Evolutionary conservation across 345 rosid species (phyloP).

Genomic region (Populus euphratica): DNA sequence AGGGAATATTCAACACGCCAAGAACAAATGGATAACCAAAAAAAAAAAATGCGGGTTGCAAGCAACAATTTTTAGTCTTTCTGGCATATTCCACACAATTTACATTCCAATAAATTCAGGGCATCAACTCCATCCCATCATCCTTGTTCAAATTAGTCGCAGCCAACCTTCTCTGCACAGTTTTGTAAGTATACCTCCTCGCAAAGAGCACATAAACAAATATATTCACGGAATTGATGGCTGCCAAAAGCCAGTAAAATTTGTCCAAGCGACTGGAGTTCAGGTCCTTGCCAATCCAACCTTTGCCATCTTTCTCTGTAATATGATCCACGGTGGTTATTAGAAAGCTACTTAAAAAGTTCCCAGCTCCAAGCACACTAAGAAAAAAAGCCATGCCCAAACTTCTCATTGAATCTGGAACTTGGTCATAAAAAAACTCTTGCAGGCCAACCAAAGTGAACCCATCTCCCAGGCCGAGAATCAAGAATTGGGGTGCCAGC

Average conservation of each 20-base stretch:
- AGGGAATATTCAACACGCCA: too few relatives aligned
- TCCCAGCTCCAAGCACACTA: constrained; percentile 51
- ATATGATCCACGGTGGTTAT: constrained; percentile 41
- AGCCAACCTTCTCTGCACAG: not conserved
- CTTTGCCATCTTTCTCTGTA: constrained; percentile 40
- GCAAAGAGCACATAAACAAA: constrained; percentile 7
- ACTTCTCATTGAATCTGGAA: constrained; percentile 65
- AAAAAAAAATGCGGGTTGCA: too few relatives aligned
- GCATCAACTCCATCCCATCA: not conserved
- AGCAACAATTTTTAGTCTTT: too few relatives aligned
- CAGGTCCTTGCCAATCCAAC: constrained; percentile 37
- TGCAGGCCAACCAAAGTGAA: constrained; percentile 57
- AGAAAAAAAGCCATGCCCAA: constrained; percentile 57
- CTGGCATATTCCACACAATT: too few relatives aligned
- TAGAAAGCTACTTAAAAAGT: constrained; percentile 44
- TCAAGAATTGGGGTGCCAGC: constrained; percentile 36
- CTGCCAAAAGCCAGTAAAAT: constrained; percentile 12
- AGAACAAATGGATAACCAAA: too few relatives aligned
- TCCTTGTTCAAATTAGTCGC: not conserved
- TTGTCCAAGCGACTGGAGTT: constrained; percentile 7
- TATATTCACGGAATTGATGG: not conserved
- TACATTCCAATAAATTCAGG: not conserved
- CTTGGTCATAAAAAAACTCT: constrained; percentile 68
- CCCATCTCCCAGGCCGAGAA: constrained; percentile 43
- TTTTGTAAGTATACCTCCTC: constrained; percentile 7